Evolutionary conservation across 129 eudicot species (phyloP), one percentile per base, ranked within the genome.

Genomic region (Apium graveolens): DNA sequence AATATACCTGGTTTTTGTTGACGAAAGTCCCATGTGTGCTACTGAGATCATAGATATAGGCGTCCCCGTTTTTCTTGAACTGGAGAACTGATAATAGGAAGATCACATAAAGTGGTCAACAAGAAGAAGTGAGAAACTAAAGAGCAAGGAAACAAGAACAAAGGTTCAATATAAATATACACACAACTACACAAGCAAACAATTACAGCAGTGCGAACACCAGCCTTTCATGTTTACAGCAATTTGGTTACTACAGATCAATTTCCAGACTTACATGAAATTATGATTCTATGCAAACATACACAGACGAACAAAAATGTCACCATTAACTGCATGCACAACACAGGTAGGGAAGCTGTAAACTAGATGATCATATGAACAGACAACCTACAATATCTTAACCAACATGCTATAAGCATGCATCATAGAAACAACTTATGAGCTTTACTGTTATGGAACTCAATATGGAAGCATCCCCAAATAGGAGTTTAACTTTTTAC

Each of bases 21-120:
- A 92, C 63, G 77, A 76, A 96, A 7, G 97, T 92, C 75, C 99
- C 99, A 77, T 96, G 99, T 24, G 97, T 96, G 76, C 99, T 96
- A 55, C 97, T 90, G 82, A 96, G 93, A 81, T 96, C 99, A 85
- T 92, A 92, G 17, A 96, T 70, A 71, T 81, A 96, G 77, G 99
- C 97, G 49, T 76, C 89, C 78, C 96, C 97, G 72, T 84, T 84
- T 78, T 85, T 87, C 84, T 90, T 92, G 86, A 90, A 96, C 89
- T 96, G 99, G 66, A 96, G 89, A 84, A 96, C 99, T 96, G 72
- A 82, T 74, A 87, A 32, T 45, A 31, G 48, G 77, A 76, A 39
- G 48, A 44, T n/a, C 8, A 11, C 16, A 20, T 27, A 26, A 81
- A 43, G 78, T 24, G 43, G 73, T 78, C 69, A 44, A 69, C 65